A percentile compares a stretch with the other conserved stretches of the same genome.
phyloP scores from a whole-genome alignment of 805 yeast genomes.

The Hermanozyma aechmeae region DNA sequence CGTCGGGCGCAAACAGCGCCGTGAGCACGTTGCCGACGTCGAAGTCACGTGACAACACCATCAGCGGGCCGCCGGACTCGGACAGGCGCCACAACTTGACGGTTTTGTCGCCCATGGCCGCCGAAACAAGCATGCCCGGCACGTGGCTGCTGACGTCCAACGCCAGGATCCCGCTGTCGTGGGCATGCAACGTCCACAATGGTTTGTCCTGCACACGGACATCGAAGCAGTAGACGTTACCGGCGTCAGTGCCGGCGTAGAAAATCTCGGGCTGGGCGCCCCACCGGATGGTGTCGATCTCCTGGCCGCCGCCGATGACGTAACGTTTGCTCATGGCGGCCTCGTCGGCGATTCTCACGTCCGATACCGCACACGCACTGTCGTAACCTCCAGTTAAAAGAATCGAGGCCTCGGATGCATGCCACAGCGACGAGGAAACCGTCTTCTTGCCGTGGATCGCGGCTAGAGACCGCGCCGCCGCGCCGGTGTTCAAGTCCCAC shows the following conservation, averaged over 20 bases:
- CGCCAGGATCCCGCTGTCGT: slow-evolving; percentile 86
- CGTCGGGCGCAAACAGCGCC: slow-evolving; percentile 76
- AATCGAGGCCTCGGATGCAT: slow-evolving; percentile 51
- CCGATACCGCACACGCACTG: slow-evolving; percentile 69
- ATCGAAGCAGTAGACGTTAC: slow-evolving; percentile 83
- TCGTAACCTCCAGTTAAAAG: slow-evolving; percentile 92
- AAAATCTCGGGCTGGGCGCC: slow-evolving; percentile 44
- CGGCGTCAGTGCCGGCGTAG: slow-evolving; percentile 86
- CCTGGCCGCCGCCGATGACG: slow-evolving; percentile 60
- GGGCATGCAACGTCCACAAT: slow-evolving; percentile 94
- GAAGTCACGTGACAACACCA: slow-evolving; percentile 85
- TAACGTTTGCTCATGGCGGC: slow-evolving; percentile 53
- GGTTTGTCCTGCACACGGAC: slow-evolving; percentile 62
- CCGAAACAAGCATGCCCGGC: slow-evolving; percentile 70
- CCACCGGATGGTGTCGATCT: slow-evolving; percentile 79
- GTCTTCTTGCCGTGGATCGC: slow-evolving; percentile 67
- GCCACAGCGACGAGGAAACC: slow-evolving; percentile 87
- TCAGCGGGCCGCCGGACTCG: slow-evolving; percentile 52
- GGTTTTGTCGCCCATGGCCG: slow-evolving; percentile 84
- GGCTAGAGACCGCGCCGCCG: slow-evolving; percentile 70
- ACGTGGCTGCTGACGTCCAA: slow-evolving; percentile 59
- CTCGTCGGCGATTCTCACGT: slow-evolving; percentile 68
- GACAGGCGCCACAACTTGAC: slow-evolving; percentile 76
- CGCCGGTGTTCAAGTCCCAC: slow-evolving; percentile 79
- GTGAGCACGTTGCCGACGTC: slow-evolving; percentile 90